Evolutionary conservation across 2,329 filamentous ascomycete species (phyloP).

Genomic region (Decorospora gaudefroyi): DNA sequence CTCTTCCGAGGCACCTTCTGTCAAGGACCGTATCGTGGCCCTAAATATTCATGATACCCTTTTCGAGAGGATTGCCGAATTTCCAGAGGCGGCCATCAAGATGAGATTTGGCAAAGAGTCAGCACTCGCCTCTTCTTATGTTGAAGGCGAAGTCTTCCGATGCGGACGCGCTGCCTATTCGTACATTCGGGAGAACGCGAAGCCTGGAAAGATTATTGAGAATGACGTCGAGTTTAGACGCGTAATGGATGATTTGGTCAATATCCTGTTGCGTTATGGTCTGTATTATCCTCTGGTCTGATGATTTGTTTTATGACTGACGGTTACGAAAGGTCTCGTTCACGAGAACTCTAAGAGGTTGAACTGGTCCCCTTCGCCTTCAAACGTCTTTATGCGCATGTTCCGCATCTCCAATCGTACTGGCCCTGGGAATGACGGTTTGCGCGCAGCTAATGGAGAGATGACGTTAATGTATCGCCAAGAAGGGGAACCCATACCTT

Average conservation of each 20-base stretch:
- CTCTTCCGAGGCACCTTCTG: background rate
- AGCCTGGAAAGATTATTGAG: background rate
- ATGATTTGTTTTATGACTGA: background rate
- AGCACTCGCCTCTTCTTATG: background rate
- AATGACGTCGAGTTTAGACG: background rate
- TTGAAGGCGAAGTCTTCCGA: constrained; percentile 3
- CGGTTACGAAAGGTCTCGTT: background rate
- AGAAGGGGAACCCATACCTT: background rate
- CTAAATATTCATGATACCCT: background rate
- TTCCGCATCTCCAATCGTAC: constrained; percentile 2
- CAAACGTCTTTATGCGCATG: background rate
- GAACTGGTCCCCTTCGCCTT: background rate
- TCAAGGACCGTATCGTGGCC: background rate
- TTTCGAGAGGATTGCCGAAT: background rate
- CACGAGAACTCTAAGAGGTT: background rate
- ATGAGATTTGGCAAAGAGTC: background rate
- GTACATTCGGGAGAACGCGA: background rate
- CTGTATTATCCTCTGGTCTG: background rate
- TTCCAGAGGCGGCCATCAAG: constrained; percentile 1
- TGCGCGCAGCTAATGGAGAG: constrained; percentile 9
- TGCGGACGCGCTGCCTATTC: background rate
- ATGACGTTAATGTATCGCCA: constrained; percentile 1
- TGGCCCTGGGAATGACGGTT: background rate
- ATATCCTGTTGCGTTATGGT: background rate
- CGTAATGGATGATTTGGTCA: background rate